Percentiles rank a stretch among this genome's conserved stretches.
Conservation (phyloP, 495 filamentous ascomycete genomes). For the Tuber microsphaerosporum region DNA sequence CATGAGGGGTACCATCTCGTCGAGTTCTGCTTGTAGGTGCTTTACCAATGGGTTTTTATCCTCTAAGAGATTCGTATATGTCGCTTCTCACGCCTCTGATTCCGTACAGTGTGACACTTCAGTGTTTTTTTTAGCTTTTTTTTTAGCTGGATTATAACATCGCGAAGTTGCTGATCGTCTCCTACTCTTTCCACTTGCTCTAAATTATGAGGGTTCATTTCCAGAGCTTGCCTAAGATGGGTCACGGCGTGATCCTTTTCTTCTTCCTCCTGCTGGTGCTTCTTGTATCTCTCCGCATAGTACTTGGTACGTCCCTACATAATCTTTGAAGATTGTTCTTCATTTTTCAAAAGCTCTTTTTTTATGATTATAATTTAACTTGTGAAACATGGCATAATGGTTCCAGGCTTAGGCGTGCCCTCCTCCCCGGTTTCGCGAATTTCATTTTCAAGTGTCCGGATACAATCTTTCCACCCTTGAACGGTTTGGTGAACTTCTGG, state of each 20-base stretch:
- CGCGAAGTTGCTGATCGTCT: conserved; percentile 7
- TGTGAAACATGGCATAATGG: not conserved
- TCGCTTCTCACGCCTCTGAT: conserved; percentile 18
- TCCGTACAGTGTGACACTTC: conserved; percentile 20
- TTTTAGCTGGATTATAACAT: conserved; percentile 18
- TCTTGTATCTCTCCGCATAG: conserved; percentile 11
- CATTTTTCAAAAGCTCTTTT: conserved; percentile 9
- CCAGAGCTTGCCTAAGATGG: conserved; percentile 20
- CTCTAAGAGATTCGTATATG: conserved; percentile 30
- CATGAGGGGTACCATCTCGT: conserved; percentile 39
- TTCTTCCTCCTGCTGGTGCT: conserved; percentile 20
- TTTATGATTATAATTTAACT: conserved; percentile 17
- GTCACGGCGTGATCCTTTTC: conserved; percentile 31
- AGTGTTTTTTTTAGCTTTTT: conserved; percentile 19
- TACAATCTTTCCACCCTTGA: conserved; percentile 15
- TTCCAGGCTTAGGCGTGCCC: not conserved
- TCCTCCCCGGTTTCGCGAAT: not conserved
- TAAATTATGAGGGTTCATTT: conserved; percentile 1
- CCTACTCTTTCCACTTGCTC: not conserved
- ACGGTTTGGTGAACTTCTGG: conserved; percentile 24
- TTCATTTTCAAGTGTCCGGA: conserved; percentile 23
- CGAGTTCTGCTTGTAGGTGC: conserved; percentile 38
- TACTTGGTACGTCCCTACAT: conserved; percentile 21
- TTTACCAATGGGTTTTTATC: conserved; percentile 31
- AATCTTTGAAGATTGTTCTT: conserved; percentile 17